Conservation (phyloP, 441 rosid species). For the Bruguiera hainesii region DNA sequence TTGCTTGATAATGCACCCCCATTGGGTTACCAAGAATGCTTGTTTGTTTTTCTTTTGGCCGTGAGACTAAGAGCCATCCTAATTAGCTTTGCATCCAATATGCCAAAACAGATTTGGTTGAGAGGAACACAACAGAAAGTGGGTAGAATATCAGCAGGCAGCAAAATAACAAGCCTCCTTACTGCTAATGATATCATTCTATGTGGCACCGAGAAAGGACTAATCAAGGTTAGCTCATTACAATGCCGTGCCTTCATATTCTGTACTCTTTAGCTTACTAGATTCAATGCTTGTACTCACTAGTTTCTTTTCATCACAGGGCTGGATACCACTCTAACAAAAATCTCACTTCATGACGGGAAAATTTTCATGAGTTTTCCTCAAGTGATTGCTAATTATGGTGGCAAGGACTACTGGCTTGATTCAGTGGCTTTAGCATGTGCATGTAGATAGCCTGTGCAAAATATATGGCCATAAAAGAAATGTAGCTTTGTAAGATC, state of each 20-base stretch:
- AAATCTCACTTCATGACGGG: neutral
- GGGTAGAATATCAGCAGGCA: slow-evolving; percentile 85
- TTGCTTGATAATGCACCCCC: too few species aligned
- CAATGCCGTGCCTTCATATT: neutral
- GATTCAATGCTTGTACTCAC: neutral
- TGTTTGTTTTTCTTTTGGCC: neutral
- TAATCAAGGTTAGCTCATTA: slow-evolving; percentile 58
- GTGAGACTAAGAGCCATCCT: neutral
- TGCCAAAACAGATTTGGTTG: slow-evolving; percentile 62
- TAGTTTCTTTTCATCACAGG: slow-evolving; percentile 38
- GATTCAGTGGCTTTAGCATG: too few species aligned
- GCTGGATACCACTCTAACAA: slow-evolving; percentile 69
- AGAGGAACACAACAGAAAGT: slow-evolving; percentile 79
- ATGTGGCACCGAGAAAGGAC: slow-evolving; percentile 87
- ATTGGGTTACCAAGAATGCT: too few species aligned
- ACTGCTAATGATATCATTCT: slow-evolving; percentile 70
- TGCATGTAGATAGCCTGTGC: too few species aligned
- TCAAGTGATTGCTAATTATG: neutral
- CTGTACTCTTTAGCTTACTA: neutral
- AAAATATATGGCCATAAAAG: too few species aligned
- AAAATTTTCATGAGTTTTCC: neutral
- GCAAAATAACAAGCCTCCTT: slow-evolving; percentile 84
- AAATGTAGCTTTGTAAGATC: too few species aligned
- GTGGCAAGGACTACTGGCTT: neutral
- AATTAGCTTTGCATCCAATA: neutral